Percentiles rank a stretch among this genome's conserved stretches.
These are phyloP conservation scores for Daldinia caldariorum DNA, from an alignment of 495 filamentous ascomycete genomes.

Conservation along the genomic window DNA sequence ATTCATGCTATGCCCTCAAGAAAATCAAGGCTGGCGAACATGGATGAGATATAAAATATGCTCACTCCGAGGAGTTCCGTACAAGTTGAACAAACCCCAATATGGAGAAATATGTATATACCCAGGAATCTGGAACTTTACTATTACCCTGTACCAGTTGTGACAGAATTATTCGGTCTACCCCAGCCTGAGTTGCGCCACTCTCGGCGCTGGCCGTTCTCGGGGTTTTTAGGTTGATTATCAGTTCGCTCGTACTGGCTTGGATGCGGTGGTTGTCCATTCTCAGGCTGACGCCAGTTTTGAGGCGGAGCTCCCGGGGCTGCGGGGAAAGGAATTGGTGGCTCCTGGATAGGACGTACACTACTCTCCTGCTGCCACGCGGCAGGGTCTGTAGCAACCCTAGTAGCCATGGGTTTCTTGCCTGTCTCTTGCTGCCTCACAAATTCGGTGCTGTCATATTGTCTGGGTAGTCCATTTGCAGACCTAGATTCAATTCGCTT, in stretches of 20 bases:
- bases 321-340: slow-evolving; percentile 53
- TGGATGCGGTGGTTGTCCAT: slow-evolving; percentile 49
- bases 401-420: slow-evolving; percentile 60
- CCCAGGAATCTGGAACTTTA: slow-evolving; percentile 9
- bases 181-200: slow-evolving; percentile 66
- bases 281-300: slow-evolving; percentile 53
- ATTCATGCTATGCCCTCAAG: slow-evolving; percentile 42
- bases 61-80: slow-evolving; percentile 15
- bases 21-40: slow-evolving; percentile 41
- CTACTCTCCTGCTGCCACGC: slow-evolving; percentile 84
- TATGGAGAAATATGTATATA: slow-evolving; percentile 41
- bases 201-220: slow-evolving; percentile 53
- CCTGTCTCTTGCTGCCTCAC: slow-evolving; percentile 56
- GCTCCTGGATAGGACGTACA: slow-evolving; percentile 78
- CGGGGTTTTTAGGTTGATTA: slow-evolving; percentile 45
- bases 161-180: slow-evolving; percentile 51
- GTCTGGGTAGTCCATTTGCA: slow-evolving; percentile 64
- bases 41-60: slow-evolving; percentile 17
- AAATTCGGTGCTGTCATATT: slow-evolving; percentile 68
- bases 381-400: slow-evolving; percentile 79
- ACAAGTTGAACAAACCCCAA: slow-evolving; percentile 23
- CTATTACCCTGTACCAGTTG: slow-evolving; percentile 45
- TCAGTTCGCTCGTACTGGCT: slow-evolving; percentile 45
- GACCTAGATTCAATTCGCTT: slow-evolving; percentile 85
- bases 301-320: slow-evolving; percentile 56